Base-by-base conservation (phyloP, 805 yeast species). In the Yarrowia yakushimensis region DNA sequence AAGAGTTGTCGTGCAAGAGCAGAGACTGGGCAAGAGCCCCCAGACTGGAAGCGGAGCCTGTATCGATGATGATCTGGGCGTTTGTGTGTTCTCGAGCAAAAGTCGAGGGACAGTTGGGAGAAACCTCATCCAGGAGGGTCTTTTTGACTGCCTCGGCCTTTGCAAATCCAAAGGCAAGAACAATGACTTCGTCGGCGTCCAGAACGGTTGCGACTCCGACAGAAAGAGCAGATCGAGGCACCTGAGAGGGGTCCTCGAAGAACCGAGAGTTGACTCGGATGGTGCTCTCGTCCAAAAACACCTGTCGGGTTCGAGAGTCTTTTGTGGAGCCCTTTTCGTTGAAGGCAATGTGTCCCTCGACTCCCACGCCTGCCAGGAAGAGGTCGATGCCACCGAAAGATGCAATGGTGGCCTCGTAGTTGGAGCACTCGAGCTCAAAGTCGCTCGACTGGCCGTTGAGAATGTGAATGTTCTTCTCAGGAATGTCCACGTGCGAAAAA, bases 291-390 rank as follows among this genome's bases (percentile, higher is more conserved):
- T 78, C 86, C 61, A 83, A 74, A 2, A 69, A 67, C 39, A 83
- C 82, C 63, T 72, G 71, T 64, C 86, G 73, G 1, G 86, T 83
- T 28, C 63, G 70, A 10, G 82, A 76, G 64, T 71, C 70, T 63
- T 82, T 76, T 2, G 76, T 27, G 6, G 84, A 80, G 10, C 86
- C 86, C 17, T 79, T 75, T 71, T 83, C 86, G 71, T 83, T 83
- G 68, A 83, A 83, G 1, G 86, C 86, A 67, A 83, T 74, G 69
- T 83, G 86, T 30, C 86, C 86, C 67, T 83, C 83, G 15, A 84
- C 82, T 0, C 87, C 86, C 67, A 83, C 73, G 1, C 86, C 87
- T 6, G 86, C 86, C 67, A 83, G 68, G 66, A 82, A 83, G 60
- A 83, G 72, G 67, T 83, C 76, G 64, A 83, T 81, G 41, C 80